Percentiles rank a stretch among this genome's conserved stretches.
phyloP scores from a whole-genome alignment of 1,284 basidiomycete genomes.

The Leccinum subfulvum region DNA sequence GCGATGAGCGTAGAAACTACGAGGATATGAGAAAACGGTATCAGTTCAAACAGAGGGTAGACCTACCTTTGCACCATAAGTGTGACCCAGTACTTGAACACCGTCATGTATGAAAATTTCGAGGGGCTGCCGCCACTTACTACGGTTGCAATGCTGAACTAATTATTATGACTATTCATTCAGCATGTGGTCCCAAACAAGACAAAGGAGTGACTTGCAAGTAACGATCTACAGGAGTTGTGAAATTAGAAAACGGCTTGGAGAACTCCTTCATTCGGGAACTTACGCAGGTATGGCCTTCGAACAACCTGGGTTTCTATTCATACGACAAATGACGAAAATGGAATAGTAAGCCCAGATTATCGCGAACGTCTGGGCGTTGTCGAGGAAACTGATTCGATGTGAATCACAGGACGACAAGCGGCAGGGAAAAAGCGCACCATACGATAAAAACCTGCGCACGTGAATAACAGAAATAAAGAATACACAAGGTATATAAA shows the following conservation, averaged over 20 bases:
- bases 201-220: slow-evolving; percentile 4
- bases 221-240: slow-evolving; percentile 1
- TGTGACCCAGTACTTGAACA: slow-evolving; percentile 15
- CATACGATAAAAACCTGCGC: slow-evolving; percentile 14
- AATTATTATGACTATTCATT: neutral
- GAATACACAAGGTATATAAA: neutral
- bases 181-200: neutral
- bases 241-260: neutral
- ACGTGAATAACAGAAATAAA: neutral
- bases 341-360: neutral
- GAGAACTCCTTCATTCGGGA: neutral
- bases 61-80: slow-evolving; percentile 22
- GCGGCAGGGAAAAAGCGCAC: slow-evolving; percentile 1
- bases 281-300: slow-evolving; percentile 17
- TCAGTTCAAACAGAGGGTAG: neutral
- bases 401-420: slow-evolving; percentile 4
- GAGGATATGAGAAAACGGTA: neutral
- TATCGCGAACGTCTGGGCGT: slow-evolving; percentile 3
- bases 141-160: slow-evolving; percentile 1
- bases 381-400: slow-evolving; percentile 12
- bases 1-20: slow-evolving; percentile 29
- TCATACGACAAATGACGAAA: slow-evolving; percentile 13
- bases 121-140: slow-evolving; percentile 5
- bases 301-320: neutral
- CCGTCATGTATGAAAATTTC: neutral